Conservation (phyloP, 1,139 yeast genomes). For the Diutina siamensis region DNA sequence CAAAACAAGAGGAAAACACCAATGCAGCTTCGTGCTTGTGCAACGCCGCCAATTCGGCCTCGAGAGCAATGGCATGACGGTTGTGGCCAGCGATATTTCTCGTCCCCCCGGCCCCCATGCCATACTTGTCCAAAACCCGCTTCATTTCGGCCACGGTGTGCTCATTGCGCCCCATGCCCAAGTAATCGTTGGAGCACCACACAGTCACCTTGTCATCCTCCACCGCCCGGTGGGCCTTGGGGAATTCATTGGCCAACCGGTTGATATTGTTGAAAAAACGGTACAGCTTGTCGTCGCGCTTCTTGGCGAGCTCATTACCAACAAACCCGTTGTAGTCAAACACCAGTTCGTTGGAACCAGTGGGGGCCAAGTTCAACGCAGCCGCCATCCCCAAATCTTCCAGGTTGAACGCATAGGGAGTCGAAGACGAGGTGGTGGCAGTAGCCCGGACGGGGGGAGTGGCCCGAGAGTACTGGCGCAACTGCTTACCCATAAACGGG, state of each 20-base stretch:
- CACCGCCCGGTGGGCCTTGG: conserved; percentile 69
- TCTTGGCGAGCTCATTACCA: conserved; percentile 51
- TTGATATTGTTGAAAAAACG: conserved; percentile 95
- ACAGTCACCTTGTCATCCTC: conserved; percentile 85
- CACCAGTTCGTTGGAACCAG: conserved; percentile 27
- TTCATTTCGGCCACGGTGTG: conserved; percentile 70
- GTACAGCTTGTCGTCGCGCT: conserved; percentile 83
- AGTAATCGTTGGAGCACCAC: conserved; percentile 97
- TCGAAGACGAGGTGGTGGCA: conserved; percentile 13
- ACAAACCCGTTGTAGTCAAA: conserved; percentile 62
- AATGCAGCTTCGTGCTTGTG: conserved; percentile 94
- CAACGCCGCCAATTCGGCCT: conserved; percentile 75
- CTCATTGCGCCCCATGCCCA: conserved; percentile 84
- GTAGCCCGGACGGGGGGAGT: conserved; percentile 42
- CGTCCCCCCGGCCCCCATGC: conserved; percentile 99
- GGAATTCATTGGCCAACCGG: conserved; percentile 88
- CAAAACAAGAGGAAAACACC: conserved; percentile 91
- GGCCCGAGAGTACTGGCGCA: conserved; percentile 50
- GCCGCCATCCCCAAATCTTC: conserved; percentile 1
- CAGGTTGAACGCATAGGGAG: conserved; percentile 20
- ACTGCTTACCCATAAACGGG: conserved; percentile 82
- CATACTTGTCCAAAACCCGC: conserved; percentile 72
- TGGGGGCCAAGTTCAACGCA: conserved; percentile 13
- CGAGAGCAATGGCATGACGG: conserved; percentile 73
- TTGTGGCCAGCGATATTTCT: conserved; percentile 98